A percentile compares a stretch with the other conserved stretches of the same genome.
Conservation (phyloP, 2,329 filamentous ascomycete genomes). For the Phyllachora maydis region DNA sequence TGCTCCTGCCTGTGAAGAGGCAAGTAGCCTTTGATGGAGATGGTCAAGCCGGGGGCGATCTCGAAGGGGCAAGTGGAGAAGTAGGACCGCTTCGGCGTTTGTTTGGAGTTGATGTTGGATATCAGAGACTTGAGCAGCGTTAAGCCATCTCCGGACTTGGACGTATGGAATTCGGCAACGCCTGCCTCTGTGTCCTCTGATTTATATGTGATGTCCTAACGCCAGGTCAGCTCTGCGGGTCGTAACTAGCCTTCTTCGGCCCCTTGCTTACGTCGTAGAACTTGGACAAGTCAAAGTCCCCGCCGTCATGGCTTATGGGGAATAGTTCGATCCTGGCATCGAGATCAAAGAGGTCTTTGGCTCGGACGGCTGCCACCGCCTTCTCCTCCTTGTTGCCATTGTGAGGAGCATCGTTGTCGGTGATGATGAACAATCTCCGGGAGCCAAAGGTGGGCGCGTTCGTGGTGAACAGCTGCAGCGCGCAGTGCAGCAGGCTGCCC, state of each 20-base stretch:
- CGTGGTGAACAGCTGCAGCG: slow-evolving; percentile 90
- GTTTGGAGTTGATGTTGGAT: slow-evolving; percentile 78
- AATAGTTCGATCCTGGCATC: slow-evolving; percentile 86
- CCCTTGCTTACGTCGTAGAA: slow-evolving; percentile 63
- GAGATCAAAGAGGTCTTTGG: slow-evolving; percentile 87
- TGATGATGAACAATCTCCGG: slow-evolving; percentile 82
- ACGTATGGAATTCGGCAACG: slow-evolving; percentile 34
- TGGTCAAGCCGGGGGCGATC: slow-evolving; percentile 62
- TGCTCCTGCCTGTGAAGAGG: slow-evolving; percentile 69
- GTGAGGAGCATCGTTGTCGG: slow-evolving; percentile 81
- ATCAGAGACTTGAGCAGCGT: slow-evolving; percentile 61
- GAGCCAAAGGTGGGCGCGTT: slow-evolving; percentile 90
- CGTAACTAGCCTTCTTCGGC: not conserved
- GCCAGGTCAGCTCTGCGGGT: slow-evolving; percentile 1
- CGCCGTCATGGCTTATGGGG: slow-evolving; percentile 53
- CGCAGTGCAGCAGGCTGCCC: slow-evolving; percentile 81
- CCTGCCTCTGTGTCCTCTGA: slow-evolving; percentile 52
- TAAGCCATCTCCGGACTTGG: slow-evolving; percentile 54
- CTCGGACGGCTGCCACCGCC: slow-evolving; percentile 62
- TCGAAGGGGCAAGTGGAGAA: slow-evolving; percentile 81
- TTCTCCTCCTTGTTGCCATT: slow-evolving; percentile 48
- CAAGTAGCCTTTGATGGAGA: slow-evolving; percentile 87
- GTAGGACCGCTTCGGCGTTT: slow-evolving; percentile 63
- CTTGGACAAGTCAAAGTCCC: slow-evolving; percentile 58
- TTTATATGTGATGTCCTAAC: slow-evolving; percentile 75